Evolutionary conservation across 2,329 filamentous ascomycete species (phyloP), one percentile per base, ranked within the genome.

Genomic region (Fusarium citri): DNA sequence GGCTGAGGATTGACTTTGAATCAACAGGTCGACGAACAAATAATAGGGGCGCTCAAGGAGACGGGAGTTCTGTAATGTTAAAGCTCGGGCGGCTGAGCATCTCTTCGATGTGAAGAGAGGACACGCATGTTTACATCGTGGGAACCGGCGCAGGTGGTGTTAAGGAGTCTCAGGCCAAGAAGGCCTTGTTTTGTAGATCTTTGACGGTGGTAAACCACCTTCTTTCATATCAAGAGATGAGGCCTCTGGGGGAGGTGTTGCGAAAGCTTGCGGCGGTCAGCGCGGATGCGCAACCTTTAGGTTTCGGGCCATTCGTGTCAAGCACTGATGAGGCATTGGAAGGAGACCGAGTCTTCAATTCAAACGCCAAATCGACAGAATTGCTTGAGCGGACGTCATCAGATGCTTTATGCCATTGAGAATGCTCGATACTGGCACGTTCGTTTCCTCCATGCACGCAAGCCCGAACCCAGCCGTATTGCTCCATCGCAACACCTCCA

Each of bases 181-280:
- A 60, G 74, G 75, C 63, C 71, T 76, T 76, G 74, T 77, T 79
- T 76, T 80, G 78, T 80, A 81, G 79, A 80, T 82, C 83, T 83
- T 83, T 79, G 78, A 81, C 77, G 78, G 78, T 81, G 78, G 79
- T 81, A 77, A 79, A 83, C 79, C 78, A 80, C 78, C 77, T 78
- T 82, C 77, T 79, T 73, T 72, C 71, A 77, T 77, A 78, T 80
- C 80, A 81, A 82, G 80, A 82, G 77, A 80, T 64, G 69, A 72
- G 75, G 66, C 66, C 63, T 46, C 55, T 28, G 58, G 54, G 69
- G 34, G 55, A 57, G 64, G 60, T 55, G 54, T 53, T 55, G 51
- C 58, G 59, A 59, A 41, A 64, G 46, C 45, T 53, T 58, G 62
- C 42, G 51, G 59, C 51, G 28, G 48, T 42, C 56, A 49, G 53